Evolutionary conservation across 2,329 filamentous ascomycete species (phyloP).

Genomic region (Arthrobotrys megalospora): DNA sequence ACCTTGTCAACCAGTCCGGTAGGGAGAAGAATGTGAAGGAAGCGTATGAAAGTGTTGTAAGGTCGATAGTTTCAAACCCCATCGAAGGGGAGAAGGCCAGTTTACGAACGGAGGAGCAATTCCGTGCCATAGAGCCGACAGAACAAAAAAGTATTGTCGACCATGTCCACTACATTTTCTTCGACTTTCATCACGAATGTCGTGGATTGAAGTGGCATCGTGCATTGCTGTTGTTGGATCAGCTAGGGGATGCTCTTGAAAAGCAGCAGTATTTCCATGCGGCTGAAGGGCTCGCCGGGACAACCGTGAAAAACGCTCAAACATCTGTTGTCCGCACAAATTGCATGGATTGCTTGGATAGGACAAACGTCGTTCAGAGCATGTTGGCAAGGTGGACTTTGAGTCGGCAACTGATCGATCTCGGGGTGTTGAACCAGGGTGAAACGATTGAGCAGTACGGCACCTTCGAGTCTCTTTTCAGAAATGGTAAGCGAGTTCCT

Average conservation of each 20-base stretch:
- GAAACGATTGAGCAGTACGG: constrained; percentile 81
- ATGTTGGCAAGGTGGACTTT: constrained; percentile 93
- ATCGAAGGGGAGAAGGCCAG: constrained; percentile 78
- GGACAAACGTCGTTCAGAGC: constrained; percentile 97
- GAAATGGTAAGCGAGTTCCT: constrained; percentile 72
- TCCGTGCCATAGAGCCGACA: constrained; percentile 80
- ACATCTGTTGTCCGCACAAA: constrained; percentile 95
- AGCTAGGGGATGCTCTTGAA: constrained; percentile 81
- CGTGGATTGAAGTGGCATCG: constrained; percentile 95
- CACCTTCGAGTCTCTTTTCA: constrained; percentile 88
- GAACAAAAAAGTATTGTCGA: constrained; percentile 78
- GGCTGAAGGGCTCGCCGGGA: constrained; percentile 82
- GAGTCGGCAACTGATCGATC: constrained; percentile 87
- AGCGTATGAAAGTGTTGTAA: constrained; percentile 92
- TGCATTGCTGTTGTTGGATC: constrained; percentile 86
- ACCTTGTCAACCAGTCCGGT: constrained; percentile 96
- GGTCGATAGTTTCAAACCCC: constrained; percentile 79
- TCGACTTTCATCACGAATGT: constrained; percentile 98
- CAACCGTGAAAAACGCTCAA: constrained; percentile 81
- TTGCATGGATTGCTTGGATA: constrained; percentile 99
- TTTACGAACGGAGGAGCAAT: constrained; percentile 80
- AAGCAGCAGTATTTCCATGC: constrained; percentile 93
- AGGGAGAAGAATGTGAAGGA: constrained; percentile 90
- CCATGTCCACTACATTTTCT: constrained; percentile 94
- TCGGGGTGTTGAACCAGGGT: constrained; percentile 82